Percentiles rank a stretch among this genome's conserved stretches.
phyloP scores from a whole-genome alignment of 208 protist genomes.

The Borovskyia barvae region DNA sequence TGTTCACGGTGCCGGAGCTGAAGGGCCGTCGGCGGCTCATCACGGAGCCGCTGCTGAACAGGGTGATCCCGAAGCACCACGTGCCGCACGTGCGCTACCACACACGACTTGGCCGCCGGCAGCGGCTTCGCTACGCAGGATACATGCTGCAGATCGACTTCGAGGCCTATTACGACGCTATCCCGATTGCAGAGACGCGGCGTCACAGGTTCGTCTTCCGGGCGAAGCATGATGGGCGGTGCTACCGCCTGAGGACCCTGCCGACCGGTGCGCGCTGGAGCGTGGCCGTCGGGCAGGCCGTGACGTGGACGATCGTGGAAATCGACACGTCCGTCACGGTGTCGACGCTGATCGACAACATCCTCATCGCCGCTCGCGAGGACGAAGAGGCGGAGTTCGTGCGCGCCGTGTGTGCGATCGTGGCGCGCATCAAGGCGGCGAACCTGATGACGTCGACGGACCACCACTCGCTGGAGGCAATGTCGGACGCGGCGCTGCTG shows the following conservation, averaged over 20 bases:
- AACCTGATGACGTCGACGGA: conserved; percentile 19
- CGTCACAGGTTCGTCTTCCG: conserved; percentile 22
- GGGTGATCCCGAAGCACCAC: conserved; percentile 8
- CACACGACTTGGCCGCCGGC: conserved; percentile 8
- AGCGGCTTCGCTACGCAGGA: conserved; percentile 3
- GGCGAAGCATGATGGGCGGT: neutral
- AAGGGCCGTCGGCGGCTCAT: conserved; percentile 23
- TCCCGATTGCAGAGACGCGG: conserved; percentile 5
- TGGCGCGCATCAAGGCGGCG: no score
- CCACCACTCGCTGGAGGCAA: neutral
- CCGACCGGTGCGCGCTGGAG: conserved; percentile 30
- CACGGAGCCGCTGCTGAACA: conserved; percentile 28
- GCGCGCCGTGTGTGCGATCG: no score
- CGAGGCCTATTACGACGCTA: conserved; percentile 35
- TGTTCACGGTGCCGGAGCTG: conserved; percentile 13
- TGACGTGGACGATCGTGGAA: conserved; percentile 26
- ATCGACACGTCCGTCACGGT: conserved; percentile 18
- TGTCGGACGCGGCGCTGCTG: conserved; percentile 11
- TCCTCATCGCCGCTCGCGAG: conserved; percentile 14
- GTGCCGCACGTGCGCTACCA: conserved; percentile 7
- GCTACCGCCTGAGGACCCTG: conserved; percentile 16
- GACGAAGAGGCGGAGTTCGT: no score
- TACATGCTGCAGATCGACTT: conserved; percentile 38
- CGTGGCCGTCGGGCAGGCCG: conserved; percentile 20
- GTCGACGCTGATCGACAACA: conserved; percentile 25